Evolutionary conservation across 495 filamentous ascomycete species (phyloP).

Genomic region (Xylaria venustula): DNA sequence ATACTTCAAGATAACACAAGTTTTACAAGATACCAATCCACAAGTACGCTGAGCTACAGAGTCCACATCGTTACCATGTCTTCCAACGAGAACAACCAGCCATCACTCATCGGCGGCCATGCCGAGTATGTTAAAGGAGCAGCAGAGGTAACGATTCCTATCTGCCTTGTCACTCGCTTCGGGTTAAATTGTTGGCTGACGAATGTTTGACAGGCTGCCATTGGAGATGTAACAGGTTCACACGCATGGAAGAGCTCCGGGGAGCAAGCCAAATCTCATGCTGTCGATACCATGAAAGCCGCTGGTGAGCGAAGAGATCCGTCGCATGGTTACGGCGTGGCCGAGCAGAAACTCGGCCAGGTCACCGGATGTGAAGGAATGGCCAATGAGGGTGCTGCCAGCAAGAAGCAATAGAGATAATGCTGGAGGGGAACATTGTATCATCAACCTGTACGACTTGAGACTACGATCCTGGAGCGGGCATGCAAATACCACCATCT

Average conservation of each 20-base stretch:
- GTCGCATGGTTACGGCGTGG: constrained; percentile 39
- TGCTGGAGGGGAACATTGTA: neutral
- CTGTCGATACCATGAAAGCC: constrained; percentile 38
- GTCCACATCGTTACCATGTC: constrained; percentile 19
- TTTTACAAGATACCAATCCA: too few species aligned
- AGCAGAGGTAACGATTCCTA: constrained; percentile 37
- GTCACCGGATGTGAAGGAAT: constrained; percentile 47
- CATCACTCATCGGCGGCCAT: constrained; percentile 42
- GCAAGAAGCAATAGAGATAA: constrained; percentile 21
- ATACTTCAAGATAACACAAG: too few species aligned
- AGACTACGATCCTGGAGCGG: too few species aligned
- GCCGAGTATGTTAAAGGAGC: constrained; percentile 49
- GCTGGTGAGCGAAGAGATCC: constrained; percentile 42
- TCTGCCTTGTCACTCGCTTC: neutral
- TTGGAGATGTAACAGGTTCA: constrained; percentile 43
- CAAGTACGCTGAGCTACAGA: too few species aligned
- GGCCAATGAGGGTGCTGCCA: constrained; percentile 43
- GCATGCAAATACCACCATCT: too few species aligned
- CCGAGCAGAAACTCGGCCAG: constrained; percentile 43
- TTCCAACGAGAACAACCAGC: constrained; percentile 28
- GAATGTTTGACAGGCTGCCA: constrained; percentile 25
- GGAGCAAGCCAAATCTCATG: constrained; percentile 46
- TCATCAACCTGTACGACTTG: neutral
- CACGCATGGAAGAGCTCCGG: constrained; percentile 44
- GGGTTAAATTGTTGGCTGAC: neutral